Evolutionary conservation across 805 yeast genomes (phyloP).

Genomic region (Kodamaea hsintzibuensis): DNA sequence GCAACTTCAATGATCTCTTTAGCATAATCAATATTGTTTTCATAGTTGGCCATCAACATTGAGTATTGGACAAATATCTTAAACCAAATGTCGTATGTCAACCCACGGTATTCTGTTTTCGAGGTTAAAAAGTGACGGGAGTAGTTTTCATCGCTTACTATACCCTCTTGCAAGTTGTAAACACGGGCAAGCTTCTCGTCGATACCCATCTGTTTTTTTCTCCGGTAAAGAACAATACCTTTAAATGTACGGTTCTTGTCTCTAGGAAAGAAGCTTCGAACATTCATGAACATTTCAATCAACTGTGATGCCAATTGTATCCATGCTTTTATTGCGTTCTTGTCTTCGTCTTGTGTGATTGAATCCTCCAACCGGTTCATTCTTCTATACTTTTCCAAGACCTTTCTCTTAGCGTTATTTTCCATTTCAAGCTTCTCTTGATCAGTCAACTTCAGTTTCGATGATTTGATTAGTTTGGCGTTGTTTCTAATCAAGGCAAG

Average conservation of each 20-base stretch:
- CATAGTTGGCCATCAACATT: slow-evolving; percentile 60
- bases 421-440: slow-evolving; percentile 58
- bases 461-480: slow-evolving; percentile 8
- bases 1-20: slow-evolving; percentile 66
- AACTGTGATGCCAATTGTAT: slow-evolving; percentile 78
- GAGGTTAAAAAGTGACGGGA: slow-evolving; percentile 45
- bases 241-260: slow-evolving; percentile 71
- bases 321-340: slow-evolving; percentile 76
- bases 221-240: slow-evolving; percentile 63
- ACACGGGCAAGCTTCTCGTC: slow-evolving; percentile 74
- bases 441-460: slow-evolving; percentile 26
- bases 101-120: slow-evolving; percentile 67
- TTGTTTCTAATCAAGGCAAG: slow-evolving; percentile 14
- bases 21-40: slow-evolving; percentile 60
- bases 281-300: slow-evolving; percentile 78
- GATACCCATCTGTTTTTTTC: slow-evolving; percentile 61
- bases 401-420: slow-evolving; percentile 56
- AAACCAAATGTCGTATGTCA: slow-evolving; percentile 81
- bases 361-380: slow-evolving; percentile 50
- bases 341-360: slow-evolving; percentile 39
- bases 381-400: slow-evolving; percentile 54
- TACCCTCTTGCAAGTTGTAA: slow-evolving; percentile 62
- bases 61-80: slow-evolving; percentile 79
- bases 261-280: slow-evolving; percentile 74
- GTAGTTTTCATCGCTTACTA: slow-evolving; percentile 28